Evolutionary conservation across 495 filamentous ascomycete genomes (phyloP).

Genomic region (Venustampulla echinocandica): DNA sequence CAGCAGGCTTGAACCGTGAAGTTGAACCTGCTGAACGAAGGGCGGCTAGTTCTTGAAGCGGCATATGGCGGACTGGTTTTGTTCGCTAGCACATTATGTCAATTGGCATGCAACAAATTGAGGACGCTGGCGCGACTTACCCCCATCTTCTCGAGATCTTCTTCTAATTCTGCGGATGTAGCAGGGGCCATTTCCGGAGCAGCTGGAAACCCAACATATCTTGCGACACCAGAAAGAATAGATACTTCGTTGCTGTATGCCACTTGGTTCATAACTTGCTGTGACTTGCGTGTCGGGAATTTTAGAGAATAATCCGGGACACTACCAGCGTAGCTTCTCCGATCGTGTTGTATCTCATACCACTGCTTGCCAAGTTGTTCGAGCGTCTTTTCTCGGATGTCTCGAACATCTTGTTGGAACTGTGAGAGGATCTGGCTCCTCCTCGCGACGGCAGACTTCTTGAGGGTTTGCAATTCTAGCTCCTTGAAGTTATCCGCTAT

Average conservation of each 20-base stretch:
- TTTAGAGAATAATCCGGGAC: conserved; percentile 70
- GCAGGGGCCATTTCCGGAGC: conserved; percentile 73
- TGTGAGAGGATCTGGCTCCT: conserved; percentile 77
- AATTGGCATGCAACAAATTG: conserved; percentile 14
- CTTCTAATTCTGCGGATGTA: conserved; percentile 64
- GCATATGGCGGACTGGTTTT: conserved; percentile 20
- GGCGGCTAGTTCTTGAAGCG: conserved; percentile 34
- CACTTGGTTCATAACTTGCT: conserved; percentile 68
- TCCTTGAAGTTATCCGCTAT: conserved; percentile 61
- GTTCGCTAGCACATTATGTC: conserved; percentile 25
- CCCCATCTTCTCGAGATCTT: conserved; percentile 81
- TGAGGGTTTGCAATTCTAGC: conserved; percentile 61
- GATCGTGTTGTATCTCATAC: conserved; percentile 86
- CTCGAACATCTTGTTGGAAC: conserved; percentile 74
- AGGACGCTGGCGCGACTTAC: conserved; percentile 49
- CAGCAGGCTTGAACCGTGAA: conserved; percentile 49
- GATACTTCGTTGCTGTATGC: conserved; percentile 92
- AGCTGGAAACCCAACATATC: conserved; percentile 91
- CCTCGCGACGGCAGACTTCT: conserved; percentile 67
- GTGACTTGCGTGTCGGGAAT: conserved; percentile 60
- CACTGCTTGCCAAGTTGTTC: conserved; percentile 74
- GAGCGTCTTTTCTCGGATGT: conserved; percentile 70
- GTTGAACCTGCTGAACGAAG: conserved; percentile 20
- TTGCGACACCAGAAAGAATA: conserved; percentile 79
- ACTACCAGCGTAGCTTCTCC: conserved; percentile 70